These are phyloP conservation scores for Anthostomella pinea DNA, from an alignment of 2,329 filamentous ascomycete species.

Conservation along the genomic window DNA sequence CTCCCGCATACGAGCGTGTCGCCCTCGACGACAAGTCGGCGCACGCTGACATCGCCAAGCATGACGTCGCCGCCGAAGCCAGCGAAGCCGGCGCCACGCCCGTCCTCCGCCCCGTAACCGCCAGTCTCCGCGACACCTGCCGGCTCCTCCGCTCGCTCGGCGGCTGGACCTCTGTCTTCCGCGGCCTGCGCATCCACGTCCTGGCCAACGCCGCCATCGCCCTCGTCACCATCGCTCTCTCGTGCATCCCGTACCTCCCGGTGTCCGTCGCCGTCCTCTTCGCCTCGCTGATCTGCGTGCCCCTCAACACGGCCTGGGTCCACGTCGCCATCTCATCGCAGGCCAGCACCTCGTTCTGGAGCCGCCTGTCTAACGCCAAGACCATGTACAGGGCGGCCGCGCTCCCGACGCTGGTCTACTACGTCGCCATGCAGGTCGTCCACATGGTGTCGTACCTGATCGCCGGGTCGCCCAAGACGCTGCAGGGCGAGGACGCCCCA, in stretches of 20 bases:
- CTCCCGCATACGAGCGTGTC: conserved; percentile 47
- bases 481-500: too few species aligned
- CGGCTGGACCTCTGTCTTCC: conserved; percentile 63
- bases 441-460: conserved; percentile 44
- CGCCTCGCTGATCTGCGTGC: conserved; percentile 58
- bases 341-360: conserved; percentile 59
- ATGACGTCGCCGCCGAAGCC: conserved; percentile 24
- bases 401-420: conserved; percentile 60
- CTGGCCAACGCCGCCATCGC: conserved; percentile 32
- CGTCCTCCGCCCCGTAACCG: conserved; percentile 39
- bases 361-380: conserved; percentile 62
- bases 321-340: conserved; percentile 75
- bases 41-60: too few species aligned
- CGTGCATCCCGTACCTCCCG: conserved; percentile 35
- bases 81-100: conserved; percentile 3
- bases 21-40: too few species aligned
- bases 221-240: conserved; percentile 41
- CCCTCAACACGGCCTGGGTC: conserved; percentile 72
- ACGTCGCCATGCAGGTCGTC: conserved; percentile 50
- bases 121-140: conserved; percentile 45
- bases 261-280: conserved; percentile 49
- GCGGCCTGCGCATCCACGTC: conserved; percentile 55
- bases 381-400: conserved; percentile 64
- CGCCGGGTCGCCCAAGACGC: too few species aligned
- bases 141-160: conserved; percentile 56